Evolutionary conservation across 2,329 filamentous ascomycete genomes (phyloP).

Genomic region (Torrubiellomyces zombiae): DNA sequence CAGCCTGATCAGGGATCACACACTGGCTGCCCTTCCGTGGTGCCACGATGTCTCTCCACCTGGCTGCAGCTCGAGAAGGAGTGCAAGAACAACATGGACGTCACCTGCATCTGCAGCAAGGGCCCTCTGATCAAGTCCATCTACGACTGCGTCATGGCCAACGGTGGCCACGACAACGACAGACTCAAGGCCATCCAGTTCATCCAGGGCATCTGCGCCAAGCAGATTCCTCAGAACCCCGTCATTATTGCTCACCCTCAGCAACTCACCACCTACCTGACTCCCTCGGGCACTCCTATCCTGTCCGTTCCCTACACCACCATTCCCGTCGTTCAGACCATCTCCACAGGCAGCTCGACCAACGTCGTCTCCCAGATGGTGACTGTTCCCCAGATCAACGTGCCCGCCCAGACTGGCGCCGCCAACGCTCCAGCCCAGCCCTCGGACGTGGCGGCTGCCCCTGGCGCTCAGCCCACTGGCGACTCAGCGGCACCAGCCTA

Average conservation of each 20-base stretch:
- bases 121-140: conserved; percentile 60
- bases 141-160: conserved; percentile 65
- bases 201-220: conserved; percentile 83
- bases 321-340: conserved; percentile 28
- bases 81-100: conserved; percentile 74
- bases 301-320: conserved; percentile 32
- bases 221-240: conserved; percentile 61
- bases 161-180: conserved; percentile 49
- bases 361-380: conserved; percentile 33
- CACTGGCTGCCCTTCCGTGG: conserved; percentile 50
- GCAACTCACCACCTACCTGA: conserved; percentile 42
- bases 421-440: conserved; percentile 8
- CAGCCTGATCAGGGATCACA: too few species aligned
- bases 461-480: not conserved
- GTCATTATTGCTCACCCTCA: conserved; percentile 65
- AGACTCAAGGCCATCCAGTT: conserved; percentile 59
- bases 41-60: conserved; percentile 83
- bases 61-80: conserved; percentile 53
- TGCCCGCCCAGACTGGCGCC: conserved; percentile 19
- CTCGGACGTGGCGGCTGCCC: conserved; percentile 5
- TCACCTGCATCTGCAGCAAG: conserved; percentile 74
- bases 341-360: conserved; percentile 31
- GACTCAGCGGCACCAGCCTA: too few species aligned
- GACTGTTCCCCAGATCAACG: conserved; percentile 35
- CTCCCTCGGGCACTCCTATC: conserved; percentile 33